Conservation (phyloP, 2,329 filamentous ascomycete genomes). For the Botrytis squamosa region DNA sequence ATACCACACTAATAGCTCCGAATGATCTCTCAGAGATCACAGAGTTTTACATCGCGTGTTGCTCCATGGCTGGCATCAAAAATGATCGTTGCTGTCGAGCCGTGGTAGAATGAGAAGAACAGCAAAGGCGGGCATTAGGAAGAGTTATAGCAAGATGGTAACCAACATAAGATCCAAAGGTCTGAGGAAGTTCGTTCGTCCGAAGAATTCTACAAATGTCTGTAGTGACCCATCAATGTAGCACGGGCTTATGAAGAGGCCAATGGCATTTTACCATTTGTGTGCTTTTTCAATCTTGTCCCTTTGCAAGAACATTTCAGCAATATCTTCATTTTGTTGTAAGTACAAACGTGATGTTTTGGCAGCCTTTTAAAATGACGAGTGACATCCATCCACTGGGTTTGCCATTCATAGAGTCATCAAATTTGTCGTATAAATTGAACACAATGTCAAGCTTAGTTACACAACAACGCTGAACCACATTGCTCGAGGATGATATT, state of each 20-base stretch:
- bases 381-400: not conserved
- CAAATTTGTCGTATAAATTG: not conserved
- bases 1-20: not conserved
- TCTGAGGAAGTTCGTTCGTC: not conserved
- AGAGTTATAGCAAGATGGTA: not conserved
- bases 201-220: not conserved
- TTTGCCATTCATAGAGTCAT: not conserved
- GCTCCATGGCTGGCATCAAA: not conserved
- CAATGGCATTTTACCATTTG: not conserved
- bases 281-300: not conserved
- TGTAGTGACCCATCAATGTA: not conserved
- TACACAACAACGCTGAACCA: not conserved
- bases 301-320: not conserved
- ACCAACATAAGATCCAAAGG: not conserved
- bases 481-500: not conserved
- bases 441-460: not conserved
- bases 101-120: not conserved
- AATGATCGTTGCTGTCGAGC: not conserved
- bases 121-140: not conserved
- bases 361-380: not conserved
- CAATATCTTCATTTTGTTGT: not conserved
- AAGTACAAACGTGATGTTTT: not conserved
- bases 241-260: not conserved
- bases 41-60: not conserved
- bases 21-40: not conserved